Conservation (phyloP, 2,329 filamentous ascomycete genomes). For the Aureobasidium sp. region DNA sequence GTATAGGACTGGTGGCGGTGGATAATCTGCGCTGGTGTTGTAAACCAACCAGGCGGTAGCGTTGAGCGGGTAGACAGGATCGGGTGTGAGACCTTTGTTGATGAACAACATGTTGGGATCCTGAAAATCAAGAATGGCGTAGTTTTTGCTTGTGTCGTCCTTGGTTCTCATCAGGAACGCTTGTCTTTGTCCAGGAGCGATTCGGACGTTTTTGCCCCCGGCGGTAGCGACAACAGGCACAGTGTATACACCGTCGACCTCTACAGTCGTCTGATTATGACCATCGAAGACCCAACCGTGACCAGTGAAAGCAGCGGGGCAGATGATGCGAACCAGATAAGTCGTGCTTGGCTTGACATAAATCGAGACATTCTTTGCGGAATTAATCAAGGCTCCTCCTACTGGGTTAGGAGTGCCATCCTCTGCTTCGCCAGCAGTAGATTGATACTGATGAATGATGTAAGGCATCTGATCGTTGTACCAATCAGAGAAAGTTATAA, state of each 20-base stretch:
- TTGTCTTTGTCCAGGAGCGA: slow-evolving; percentile 65
- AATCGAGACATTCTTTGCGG: slow-evolving; percentile 43
- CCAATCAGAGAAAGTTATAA: slow-evolving; percentile 67
- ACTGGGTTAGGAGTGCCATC: slow-evolving; percentile 56
- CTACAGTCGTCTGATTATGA: slow-evolving; percentile 58
- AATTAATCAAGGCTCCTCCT: slow-evolving; percentile 60
- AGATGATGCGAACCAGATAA: slow-evolving; percentile 62
- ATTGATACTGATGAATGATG: slow-evolving; percentile 50
- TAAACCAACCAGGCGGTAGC: slow-evolving; percentile 52
- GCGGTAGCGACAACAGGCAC: slow-evolving; percentile 56
- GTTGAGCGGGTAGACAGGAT: slow-evolving; percentile 56
- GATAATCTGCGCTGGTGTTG: slow-evolving; percentile 35
- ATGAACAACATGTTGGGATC: slow-evolving; percentile 48
- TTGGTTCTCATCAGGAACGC: slow-evolving; percentile 59
- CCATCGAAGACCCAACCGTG: slow-evolving; percentile 66
- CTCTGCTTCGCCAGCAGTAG: slow-evolving; percentile 31
- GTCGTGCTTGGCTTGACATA: slow-evolving; percentile 44
- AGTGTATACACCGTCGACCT: slow-evolving; percentile 65
- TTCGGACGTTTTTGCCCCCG: slow-evolving; percentile 36
- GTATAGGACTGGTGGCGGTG: slow-evolving; percentile 43
- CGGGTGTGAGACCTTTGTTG: slow-evolving; percentile 38
- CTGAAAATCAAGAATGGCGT: slow-evolving; percentile 62
- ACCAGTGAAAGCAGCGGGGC: slow-evolving; percentile 59
- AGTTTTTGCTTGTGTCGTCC: slow-evolving; percentile 47
- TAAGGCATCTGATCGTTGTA: slow-evolving; percentile 55